phyloP scores from a whole-genome alignment of 208 protist species.

The Trypanosoma grayi region DNA sequence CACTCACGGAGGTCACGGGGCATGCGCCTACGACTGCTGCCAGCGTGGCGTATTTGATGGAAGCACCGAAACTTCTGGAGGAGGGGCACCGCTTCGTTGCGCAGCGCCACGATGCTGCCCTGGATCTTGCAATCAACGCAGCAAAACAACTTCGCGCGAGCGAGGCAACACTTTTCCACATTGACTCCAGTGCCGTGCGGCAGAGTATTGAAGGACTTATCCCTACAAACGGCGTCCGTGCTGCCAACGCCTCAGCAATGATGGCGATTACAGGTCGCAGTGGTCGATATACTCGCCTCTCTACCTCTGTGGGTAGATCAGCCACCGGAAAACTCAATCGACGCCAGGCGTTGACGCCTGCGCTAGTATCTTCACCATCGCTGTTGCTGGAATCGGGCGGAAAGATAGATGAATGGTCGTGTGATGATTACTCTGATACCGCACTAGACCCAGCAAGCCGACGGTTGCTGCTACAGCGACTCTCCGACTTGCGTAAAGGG shows the following conservation, averaged over 20 bases:
- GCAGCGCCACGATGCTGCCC: slow-evolving; percentile 9
- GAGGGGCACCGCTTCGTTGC: slow-evolving; percentile 20
- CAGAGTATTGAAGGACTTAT: slow-evolving; percentile 5
- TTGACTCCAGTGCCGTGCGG: slow-evolving; percentile 8
- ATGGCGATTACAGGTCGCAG: neutral
- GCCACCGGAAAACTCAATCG: too few relatives aligned
- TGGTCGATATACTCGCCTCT: neutral
- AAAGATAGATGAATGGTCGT: slow-evolving; percentile 1
- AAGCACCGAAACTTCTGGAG: slow-evolving; percentile 22
- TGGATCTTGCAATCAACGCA: slow-evolving; percentile 6
- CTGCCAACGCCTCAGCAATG: neutral
- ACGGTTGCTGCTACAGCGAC: slow-evolving; percentile 19
- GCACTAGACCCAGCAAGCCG: neutral
- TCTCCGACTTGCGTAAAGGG: slow-evolving; percentile 58
- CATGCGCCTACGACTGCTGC: neutral
- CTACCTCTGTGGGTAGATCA: neutral
- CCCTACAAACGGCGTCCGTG: neutral
- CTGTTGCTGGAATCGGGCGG: neutral
- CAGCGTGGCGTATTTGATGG: slow-evolving; percentile 14
- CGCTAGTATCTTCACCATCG: neutral
- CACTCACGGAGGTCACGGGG: neutral
- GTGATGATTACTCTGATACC: neutral
- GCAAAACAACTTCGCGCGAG: neutral
- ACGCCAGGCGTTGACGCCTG: too few relatives aligned
- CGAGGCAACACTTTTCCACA: slow-evolving; percentile 11